Evolutionary conservation across 2,329 filamentous ascomycete genomes (phyloP), one percentile per base, ranked within the genome.

Genomic region (Apiospora arundinis): DNA sequence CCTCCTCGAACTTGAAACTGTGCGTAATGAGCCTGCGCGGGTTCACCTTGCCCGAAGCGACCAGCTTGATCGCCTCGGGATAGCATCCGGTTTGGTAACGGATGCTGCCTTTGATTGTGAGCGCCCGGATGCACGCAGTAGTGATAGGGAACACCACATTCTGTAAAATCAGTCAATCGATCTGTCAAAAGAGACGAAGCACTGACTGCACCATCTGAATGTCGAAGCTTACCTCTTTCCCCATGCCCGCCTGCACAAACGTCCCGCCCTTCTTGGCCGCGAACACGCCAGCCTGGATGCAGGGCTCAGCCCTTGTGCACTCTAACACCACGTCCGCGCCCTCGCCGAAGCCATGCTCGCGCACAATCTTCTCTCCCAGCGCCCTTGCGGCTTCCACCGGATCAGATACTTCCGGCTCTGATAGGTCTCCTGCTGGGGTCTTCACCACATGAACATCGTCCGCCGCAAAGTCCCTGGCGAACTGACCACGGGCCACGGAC

Each of bases 401-500:
- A 72, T 85, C 82, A 3, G 32, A 32, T 4, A 4, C 70, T 71
- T 21, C 72, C 85, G 85, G 2, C 94, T 95, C 79, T 96, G 32
- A 32, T 32, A 32, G 96, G 75, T 94, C 92, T 77, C 90, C 88
- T 7, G 94, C 87, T 32, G 25, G 87, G 73, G 46, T 90, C 83
- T 71, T 89, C 88, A 83, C 81, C 93, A 93, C 1, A 87, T 87
- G 81, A 93, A 92, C 18, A 93, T 94, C 23, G 93, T 91, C 83
- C 0, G 85, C 86, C 67, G 89, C 89, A 77, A 94, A 95, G 46
- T 84, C 83, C 76, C 85, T 86, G 14, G 95, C 95, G 78, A 98
- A 97, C 70, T 93, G 89, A 72, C 98, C 86, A 81, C 95, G 91
- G 76, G 88, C 85, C 77, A 91, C 88, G 74, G 97, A 91, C 78